phyloP scores from a whole-genome alignment of 345 rosid genomes.

The Syzygium grande region DNA sequence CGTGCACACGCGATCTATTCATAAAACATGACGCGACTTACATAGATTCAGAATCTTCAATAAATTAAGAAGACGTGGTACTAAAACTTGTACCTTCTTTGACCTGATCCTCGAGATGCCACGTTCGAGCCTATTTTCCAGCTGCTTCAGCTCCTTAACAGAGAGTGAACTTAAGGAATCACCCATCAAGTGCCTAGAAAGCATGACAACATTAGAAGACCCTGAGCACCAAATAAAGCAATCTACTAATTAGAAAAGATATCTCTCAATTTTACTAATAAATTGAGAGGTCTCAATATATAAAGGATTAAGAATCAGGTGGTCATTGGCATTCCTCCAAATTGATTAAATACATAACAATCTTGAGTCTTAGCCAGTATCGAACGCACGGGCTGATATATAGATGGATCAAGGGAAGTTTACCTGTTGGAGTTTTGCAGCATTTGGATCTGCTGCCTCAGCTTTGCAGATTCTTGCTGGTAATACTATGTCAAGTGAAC shows the following conservation, averaged over 20 bases:
- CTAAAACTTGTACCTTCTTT: constrained; percentile 61
- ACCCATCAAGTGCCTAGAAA: constrained; percentile 83
- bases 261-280: background rate
- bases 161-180: constrained; percentile 70
- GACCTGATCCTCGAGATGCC: constrained; percentile 91
- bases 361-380: background rate
- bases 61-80: background rate
- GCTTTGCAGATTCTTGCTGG: constrained; percentile 95
- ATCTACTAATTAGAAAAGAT: background rate
- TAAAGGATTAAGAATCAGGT: background rate
- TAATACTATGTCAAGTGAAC: constrained; percentile 46
- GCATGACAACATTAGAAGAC: background rate
- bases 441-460: constrained; percentile 88
- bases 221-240: background rate
- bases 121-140: constrained; percentile 91
- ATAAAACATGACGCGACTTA: background rate
- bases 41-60: background rate
- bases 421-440: constrained; percentile 94
- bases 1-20: background rate
- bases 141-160: constrained; percentile 91
- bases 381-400: background rate
- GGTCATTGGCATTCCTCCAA: background rate
- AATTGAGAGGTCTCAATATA: background rate
- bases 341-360: background rate
- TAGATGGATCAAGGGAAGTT: background rate